Percentiles rank a stretch among this genome's conserved stretches.
Evolutionary conservation across 83 land plant genomes (phyloP).

Genomic region (Diphasiastrum complanatum): DNA sequence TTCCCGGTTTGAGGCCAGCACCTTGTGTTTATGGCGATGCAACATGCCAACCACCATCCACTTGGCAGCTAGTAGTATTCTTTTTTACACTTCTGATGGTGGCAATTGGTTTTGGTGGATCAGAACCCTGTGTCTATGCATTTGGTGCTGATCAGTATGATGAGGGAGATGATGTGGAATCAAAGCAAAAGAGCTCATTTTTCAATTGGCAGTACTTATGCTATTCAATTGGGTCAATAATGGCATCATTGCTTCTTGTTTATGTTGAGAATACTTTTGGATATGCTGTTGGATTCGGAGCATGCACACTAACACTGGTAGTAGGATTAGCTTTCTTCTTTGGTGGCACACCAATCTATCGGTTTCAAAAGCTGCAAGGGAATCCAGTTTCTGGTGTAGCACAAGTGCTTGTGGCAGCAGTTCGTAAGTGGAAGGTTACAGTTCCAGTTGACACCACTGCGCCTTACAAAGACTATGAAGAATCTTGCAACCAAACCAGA

Average conservation of each 20-base stretch:
- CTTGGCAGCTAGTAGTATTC: constrained; percentile 10
- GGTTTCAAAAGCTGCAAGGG: constrained; percentile 4
- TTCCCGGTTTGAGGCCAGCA: constrained; percentile 16
- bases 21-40: not conserved
- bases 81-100: constrained; percentile 13
- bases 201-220: constrained; percentile 17
- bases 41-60: constrained; percentile 12
- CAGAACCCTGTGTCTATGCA: constrained; percentile 16
- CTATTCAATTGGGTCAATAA: constrained; percentile 3
- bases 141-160: constrained; percentile 30
- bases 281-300: constrained; percentile 19
- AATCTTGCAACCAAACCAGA: too few species aligned
- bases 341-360: constrained; percentile 16
- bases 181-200: constrained; percentile 8
- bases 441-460: too few species aligned
- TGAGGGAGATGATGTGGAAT: constrained; percentile 6
- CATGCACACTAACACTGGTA: constrained; percentile 6
- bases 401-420: constrained; percentile 10
- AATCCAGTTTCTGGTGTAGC: constrained; percentile 11
- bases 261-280: constrained; percentile 19
- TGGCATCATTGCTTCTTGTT: constrained; percentile 14
- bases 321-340: constrained; percentile 6
- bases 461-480: too few species aligned
- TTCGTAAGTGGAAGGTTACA: constrained; percentile 3
- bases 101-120: constrained; percentile 19